Conservation (phyloP, 768 basidiomycete genomes). For the Lactarius sp. region DNA sequence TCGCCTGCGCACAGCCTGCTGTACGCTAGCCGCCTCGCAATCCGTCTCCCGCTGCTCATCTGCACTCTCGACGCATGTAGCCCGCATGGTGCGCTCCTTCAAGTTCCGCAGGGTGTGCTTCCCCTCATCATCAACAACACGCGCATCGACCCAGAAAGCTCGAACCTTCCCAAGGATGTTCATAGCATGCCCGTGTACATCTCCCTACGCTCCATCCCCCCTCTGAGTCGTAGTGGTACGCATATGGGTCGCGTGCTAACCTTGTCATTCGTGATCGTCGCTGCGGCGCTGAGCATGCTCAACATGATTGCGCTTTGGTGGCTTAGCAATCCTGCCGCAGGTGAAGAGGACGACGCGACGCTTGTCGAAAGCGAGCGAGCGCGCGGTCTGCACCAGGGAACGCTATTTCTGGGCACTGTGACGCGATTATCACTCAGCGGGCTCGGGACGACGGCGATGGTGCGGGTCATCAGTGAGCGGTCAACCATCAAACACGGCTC, state of each 20-base stretch:
- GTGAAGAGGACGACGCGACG: conserved; percentile 14
- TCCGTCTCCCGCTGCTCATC: conserved; percentile 23
- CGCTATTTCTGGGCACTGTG: conserved; percentile 5
- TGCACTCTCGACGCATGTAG: conserved; percentile 21
- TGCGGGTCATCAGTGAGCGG: conserved; percentile 6
- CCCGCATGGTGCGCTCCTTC: conserved; percentile 1
- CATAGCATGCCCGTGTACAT: conserved; percentile 3
- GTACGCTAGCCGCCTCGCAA: conserved; percentile 20
- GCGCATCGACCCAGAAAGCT: background rate
- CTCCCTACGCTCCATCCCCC: background rate
- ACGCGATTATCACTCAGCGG: conserved; percentile 15
- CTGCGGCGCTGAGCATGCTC: conserved; percentile 10
- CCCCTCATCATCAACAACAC: conserved; percentile 4
- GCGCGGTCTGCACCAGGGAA: background rate
- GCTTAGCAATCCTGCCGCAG: background rate
- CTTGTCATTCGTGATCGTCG: conserved; percentile 15
- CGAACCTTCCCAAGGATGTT: background rate
- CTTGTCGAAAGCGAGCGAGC: conserved; percentile 4
- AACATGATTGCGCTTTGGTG: conserved; percentile 14
- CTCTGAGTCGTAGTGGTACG: background rate
- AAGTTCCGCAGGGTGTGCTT: background rate
- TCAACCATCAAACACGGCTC: conserved; percentile 8
- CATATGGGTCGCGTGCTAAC: conserved; percentile 12
- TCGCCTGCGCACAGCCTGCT: conserved; percentile 20
- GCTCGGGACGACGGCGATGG: conserved; percentile 23